phyloP scores from a whole-genome alignment of 345 rosid species.

The Rhizophora apiculata region DNA sequence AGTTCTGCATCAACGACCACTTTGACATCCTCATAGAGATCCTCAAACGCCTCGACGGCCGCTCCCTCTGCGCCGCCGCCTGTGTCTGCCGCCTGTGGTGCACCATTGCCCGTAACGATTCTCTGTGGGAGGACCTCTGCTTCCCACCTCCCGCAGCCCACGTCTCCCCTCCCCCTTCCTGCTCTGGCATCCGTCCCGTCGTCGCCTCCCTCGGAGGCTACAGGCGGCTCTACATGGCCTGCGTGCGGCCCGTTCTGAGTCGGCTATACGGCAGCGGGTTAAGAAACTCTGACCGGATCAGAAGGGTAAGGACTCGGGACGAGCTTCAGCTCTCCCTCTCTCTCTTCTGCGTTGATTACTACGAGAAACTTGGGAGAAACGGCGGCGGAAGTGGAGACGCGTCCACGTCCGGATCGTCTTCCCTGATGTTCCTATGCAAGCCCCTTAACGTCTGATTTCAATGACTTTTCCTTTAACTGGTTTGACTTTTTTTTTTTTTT shows the following conservation, averaged over 20 bases:
- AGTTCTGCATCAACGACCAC: conserved; percentile 74
- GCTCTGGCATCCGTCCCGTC: conserved; percentile 51
- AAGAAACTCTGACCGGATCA: conserved; percentile 15
- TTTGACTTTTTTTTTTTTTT: too few species aligned
- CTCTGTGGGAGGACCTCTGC: conserved; percentile 90
- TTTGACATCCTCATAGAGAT: conserved; percentile 72
- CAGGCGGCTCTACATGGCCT: conserved; percentile 77
- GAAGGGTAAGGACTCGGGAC: conserved; percentile 45
- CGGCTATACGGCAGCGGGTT: conserved; percentile 24
- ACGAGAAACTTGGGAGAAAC: conserved; percentile 57
- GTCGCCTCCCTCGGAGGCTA: conserved; percentile 86
- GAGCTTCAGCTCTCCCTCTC: conserved; percentile 85
- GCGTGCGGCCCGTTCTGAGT: conserved; percentile 61
- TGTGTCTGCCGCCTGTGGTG: conserved; percentile 94
- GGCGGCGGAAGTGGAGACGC: conserved; percentile 27
- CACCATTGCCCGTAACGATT: conserved; percentile 59
- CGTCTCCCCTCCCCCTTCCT: conserved; percentile 51
- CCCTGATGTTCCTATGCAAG: conserved; percentile 85
- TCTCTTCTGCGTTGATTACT: conserved; percentile 72
- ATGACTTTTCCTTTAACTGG: not conserved
- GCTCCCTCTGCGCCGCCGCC: conserved; percentile 74
- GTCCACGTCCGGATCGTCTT: conserved; percentile 42
- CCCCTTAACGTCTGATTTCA: conserved; percentile 70
- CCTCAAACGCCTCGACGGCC: conserved; percentile 74
- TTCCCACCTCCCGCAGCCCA: conserved; percentile 42